A percentile compares a stretch with the other conserved stretches of the same genome.
Evolutionary conservation across 139 green algal species (phyloP).

Genomic region (Trebouxia sp.): DNA sequence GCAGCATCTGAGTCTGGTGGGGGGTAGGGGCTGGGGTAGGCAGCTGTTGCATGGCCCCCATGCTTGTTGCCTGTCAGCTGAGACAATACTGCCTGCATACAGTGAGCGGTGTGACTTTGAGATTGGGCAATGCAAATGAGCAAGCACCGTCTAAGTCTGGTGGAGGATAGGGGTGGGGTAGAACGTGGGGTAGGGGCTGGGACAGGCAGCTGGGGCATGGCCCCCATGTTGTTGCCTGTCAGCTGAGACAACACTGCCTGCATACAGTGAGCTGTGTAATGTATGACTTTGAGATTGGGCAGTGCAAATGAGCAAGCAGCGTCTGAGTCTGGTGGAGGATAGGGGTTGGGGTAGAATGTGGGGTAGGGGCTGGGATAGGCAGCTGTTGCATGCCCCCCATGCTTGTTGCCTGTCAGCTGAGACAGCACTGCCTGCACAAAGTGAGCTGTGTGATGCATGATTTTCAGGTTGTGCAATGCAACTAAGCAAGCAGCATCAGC

Average conservation of each 20-base stretch:
- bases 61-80: background rate
- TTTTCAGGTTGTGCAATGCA: background rate
- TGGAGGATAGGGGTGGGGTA: background rate
- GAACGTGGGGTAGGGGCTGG: too few relatives aligned
- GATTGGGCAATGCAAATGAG: background rate
- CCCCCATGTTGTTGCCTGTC: background rate
- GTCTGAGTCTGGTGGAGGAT: too few relatives aligned
- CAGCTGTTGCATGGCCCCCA: background rate
- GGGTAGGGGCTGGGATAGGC: too few relatives aligned
- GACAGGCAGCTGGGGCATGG: background rate
- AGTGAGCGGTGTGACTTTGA: background rate
- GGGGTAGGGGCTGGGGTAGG: too few relatives aligned
- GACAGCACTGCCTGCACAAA: conserved; percentile 8
- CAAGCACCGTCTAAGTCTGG: background rate
- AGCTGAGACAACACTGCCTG: conserved; percentile 5
- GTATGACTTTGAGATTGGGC: background rate
- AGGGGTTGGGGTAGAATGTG: too few relatives aligned
- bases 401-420: background rate
- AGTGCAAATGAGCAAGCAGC: background rate
- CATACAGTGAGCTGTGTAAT: background rate
- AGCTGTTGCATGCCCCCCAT: too few relatives aligned
- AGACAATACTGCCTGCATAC: background rate
- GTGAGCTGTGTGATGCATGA: background rate
- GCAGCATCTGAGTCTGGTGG: too few relatives aligned
- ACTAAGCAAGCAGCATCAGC: background rate